Evolutionary conservation across 1,284 basidiomycete genomes (phyloP), one percentile per base, ranked within the genome.

Genomic region (Rhizopogon parksii): DNA sequence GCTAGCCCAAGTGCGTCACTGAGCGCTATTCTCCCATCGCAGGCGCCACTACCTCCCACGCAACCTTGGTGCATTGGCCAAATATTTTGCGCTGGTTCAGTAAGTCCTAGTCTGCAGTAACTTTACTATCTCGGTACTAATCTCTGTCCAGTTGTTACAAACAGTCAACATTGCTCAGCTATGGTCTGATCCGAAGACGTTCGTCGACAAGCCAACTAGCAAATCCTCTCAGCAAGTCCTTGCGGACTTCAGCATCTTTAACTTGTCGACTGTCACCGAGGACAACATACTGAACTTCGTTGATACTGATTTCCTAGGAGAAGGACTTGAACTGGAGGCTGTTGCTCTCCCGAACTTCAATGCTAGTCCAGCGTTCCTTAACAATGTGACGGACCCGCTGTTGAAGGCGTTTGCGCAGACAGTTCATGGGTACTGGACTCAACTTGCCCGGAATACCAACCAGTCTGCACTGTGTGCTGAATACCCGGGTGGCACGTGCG

Each of bases 121-220:
- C 21, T 35, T 32, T 40, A 34, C 27, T 35, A 35, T 21, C 14
- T n/a, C 38, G 15, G 7, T 24, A 25, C 46, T 45, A 4, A 25
- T 27, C 34, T 32, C 43, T 35, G 51, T 27, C 40, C 55, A 91
- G 87, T 63, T 94, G 5, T 72, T 95, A 30, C 91, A 94, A 78
- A 86, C 90, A 1, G 84, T 95, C 51, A 87, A 94, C 68, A 60
- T 95, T 40, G 85, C 91, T 0, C 65, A 77, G 25, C 71, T 91
- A 32, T 97, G 81, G 65, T 61, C 74, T 0, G 94, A 97, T 67
- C 84, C 84, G 48, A 96, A 96, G 70, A 92, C 88, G 0, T 88
- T 96, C 64, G 86, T 89, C 12, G 93, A 96, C 75, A 95, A 91
- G 74, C 92, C 91, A 0, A 94, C 91, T 0, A 75, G 71, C 59